Evolutionary conservation across 352 stramenopile species (phyloP), one percentile per base, ranked within the genome.

Genomic region (Phytophthora fragariaefolia): DNA sequence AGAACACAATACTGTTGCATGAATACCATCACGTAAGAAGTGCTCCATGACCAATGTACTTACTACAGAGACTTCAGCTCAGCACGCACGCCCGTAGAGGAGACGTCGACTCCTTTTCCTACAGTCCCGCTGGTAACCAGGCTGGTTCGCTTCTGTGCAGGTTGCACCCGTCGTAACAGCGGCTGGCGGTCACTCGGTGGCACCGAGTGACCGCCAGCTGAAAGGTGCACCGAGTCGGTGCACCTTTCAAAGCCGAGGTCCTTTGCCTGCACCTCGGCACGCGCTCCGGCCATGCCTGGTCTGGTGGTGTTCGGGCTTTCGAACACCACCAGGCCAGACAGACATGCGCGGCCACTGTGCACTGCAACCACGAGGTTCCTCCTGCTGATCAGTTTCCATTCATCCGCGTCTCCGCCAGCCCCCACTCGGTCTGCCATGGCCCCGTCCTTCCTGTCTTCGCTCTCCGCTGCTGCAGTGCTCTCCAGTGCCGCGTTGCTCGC

Each of bases 401-500:
- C 47, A 13, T 22, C 53, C n/a, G 3, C 27, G 38, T 57, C 52
- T n/a, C 53, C 27, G 13, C 5, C 27, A 70, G 26, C 43, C 15
- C 34, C 48, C 40, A 2, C 27, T 24, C 15, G 22, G 17, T 10
- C 26, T 45, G 18, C 55, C 49, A 73, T 73, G 66, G 47, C 53
- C 40, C 59, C 47, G 36, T 74, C 71, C 9, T 48, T 79, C 4
- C 9, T 76, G 18, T 65, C 69, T 12, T 63, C 69, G 26, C 58
- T 83, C 43, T 63, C 50, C 12, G 59, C 75, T 36, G 65, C 59
- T 36, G 62, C 58, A 13, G 51, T 58, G 17, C 58, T 80, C 15
- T 77, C 69, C 20, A 73, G 58, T n/a, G 47, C 52, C 2, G 66
- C 63, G n/a, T n/a, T 81, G 22, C 48, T 74, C 2, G 59, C 61